These are phyloP conservation scores for Vanderwaltozyma polyspora DNA, from an alignment of 805 yeast species.

Conservation along the genomic window DNA sequence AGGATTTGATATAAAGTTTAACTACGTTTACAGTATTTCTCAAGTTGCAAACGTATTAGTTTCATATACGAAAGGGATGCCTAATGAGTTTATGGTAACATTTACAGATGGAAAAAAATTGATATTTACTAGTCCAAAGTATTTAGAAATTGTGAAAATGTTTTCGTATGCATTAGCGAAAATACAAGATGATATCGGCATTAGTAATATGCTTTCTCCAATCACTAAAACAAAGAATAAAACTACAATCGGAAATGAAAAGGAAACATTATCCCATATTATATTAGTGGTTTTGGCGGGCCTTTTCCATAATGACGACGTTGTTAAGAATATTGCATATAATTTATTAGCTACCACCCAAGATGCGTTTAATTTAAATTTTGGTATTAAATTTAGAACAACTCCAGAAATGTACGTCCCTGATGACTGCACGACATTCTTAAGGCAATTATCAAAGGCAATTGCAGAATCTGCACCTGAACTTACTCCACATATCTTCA, in stretches of 20 bases:
- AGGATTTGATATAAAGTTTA: conserved; percentile 28
- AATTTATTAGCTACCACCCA: conserved; percentile 51
- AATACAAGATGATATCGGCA: conserved; percentile 29
- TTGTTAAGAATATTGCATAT: conserved; percentile 53
- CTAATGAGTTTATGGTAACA: conserved; percentile 40
- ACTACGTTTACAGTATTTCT: conserved; percentile 34
- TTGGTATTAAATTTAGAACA: conserved; percentile 44
- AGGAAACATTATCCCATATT: conserved; percentile 46
- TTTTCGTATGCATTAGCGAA: conserved; percentile 56
- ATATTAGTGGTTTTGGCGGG: conserved; percentile 60
- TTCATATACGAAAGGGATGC: conserved; percentile 35
- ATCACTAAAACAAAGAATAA: conserved; percentile 1
- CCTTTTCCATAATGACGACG: conserved; percentile 45
- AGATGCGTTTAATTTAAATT: conserved; percentile 45
- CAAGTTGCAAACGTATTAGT: conserved; percentile 32
- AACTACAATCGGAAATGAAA: conserved; percentile 17
- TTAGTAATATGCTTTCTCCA: conserved; percentile 7
- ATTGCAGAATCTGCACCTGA: conserved; percentile 48
- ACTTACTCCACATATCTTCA: conserved; percentile 45
- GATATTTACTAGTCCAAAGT: conserved; percentile 38
- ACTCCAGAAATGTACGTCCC: conserved; percentile 60
- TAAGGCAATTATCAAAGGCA: conserved; percentile 43
- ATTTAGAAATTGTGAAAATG: conserved; percentile 57
- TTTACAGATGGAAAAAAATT: conserved; percentile 28
- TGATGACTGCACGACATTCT: conserved; percentile 50